Conservation (phyloP, 1,284 basidiomycete genomes). For the Marasmius oreades region DNA sequence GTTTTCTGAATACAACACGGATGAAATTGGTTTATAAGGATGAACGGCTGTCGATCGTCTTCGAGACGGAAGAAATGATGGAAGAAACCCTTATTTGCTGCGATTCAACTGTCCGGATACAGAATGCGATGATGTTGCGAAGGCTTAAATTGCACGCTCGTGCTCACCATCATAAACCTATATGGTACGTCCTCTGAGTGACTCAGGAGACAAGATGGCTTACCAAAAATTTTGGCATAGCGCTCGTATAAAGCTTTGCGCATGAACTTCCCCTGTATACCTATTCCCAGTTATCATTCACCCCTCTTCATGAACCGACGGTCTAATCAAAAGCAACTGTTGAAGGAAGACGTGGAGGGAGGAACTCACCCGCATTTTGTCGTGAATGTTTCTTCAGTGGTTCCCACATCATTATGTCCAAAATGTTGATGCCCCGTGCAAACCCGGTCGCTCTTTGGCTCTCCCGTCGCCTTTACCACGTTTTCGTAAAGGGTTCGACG, state of each 20-base stretch:
- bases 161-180: constrained; percentile 70
- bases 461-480: no score
- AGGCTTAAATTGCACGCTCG: constrained; percentile 80
- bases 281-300: constrained; percentile 70
- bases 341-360: constrained; percentile 58
- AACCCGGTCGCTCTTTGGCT: no score
- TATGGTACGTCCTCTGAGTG: constrained; percentile 63
- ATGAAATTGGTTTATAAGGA: constrained; percentile 68
- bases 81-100: constrained; percentile 91
- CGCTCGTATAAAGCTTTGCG: constrained; percentile 83
- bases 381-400: constrained; percentile 86
- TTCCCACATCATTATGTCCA: no score
- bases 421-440: no score
- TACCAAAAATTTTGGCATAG: constrained; percentile 41
- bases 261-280: constrained; percentile 93
- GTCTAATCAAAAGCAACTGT: constrained; percentile 34
- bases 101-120: constrained; percentile 85
- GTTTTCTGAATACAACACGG: constrained; percentile 61
- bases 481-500: no score
- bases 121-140: constrained; percentile 80
- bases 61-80: constrained; percentile 94
- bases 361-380: constrained; percentile 84
- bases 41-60: constrained; percentile 75
- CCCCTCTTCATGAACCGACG: constrained; percentile 71
- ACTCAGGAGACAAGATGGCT: no score